Base-by-base conservation (phyloP, 2,329 filamentous ascomycete genomes). In the Westerdykella sp. region DNA sequence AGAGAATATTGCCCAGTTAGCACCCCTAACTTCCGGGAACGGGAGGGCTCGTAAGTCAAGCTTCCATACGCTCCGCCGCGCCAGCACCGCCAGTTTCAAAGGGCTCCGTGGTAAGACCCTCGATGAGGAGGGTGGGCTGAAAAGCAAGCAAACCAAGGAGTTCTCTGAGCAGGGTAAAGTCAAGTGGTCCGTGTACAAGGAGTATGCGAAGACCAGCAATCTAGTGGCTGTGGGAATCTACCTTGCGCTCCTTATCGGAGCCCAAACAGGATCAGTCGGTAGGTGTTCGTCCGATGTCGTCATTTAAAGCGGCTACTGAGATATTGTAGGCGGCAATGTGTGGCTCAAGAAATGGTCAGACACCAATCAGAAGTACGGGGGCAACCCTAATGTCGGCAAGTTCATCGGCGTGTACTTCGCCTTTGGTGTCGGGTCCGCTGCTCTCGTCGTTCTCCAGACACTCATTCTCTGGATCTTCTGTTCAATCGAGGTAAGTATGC, bases 401-500 rank as follows among this genome's bases (percentile, higher is more conserved):
- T 98, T 89, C 62, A 86, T 98, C 60, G 88, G 91, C 45, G 81
- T 98, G 51, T 98, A 98, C 71, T 93, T 98, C 69, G 88, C 85
- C 13, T 87, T 98, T 68, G 94, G 93, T 38, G 79, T 98, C 40
- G 91, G 91, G 25, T 84, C 87, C 21, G 85, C 93, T 34, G 76
- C 80, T 35, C 74, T 98, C 50, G 91, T 94, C 3, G 88, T 97
- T 34, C 62, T 94, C 23, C 93, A 97, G 69, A 97, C 91, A 5
- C 73, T 98, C 55, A 89, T 98, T 51, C 75, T 98, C 22, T 98
- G 93, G 93, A 97, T 98, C 53, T 97, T 98, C 72, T 98, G 94
- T 71, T 97, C 93, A 4, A 98, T 98, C 50, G 93, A 98, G 79
- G 85, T 87, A 73, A 60, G 74, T 65, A n/a, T 37, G 42, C 46